A percentile compares a stretch with the other conserved stretches of the same genome.
phyloP scores from a whole-genome alignment of 129 eudicot species.

The carrot (Daucus carota) region DNA sequence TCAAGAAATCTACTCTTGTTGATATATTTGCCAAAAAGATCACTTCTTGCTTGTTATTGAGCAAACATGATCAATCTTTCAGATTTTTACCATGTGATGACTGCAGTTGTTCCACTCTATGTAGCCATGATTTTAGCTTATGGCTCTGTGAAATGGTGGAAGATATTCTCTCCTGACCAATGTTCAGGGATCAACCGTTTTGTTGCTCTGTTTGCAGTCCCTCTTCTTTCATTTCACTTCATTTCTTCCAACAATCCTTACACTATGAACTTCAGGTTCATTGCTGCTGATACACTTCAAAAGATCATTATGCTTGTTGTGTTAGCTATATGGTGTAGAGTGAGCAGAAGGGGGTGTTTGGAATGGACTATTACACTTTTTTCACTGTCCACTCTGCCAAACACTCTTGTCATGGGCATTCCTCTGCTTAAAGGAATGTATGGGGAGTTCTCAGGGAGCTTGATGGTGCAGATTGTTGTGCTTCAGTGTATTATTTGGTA shows the following conservation, averaged over 20 bases:
- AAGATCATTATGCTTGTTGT: conserved; percentile 48
- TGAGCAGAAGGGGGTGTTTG: conserved; percentile 44
- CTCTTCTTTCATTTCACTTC: conserved; percentile 73
- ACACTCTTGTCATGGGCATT: conserved; percentile 78
- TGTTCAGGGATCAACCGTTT: conserved; percentile 86
- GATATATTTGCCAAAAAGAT: neutral
- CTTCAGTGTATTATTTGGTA: conserved; percentile 86
- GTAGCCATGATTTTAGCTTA: conserved; percentile 86
- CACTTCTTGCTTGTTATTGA: neutral
- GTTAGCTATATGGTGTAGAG: conserved; percentile 46
- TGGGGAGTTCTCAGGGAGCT: conserved; percentile 58
- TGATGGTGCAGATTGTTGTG: conserved; percentile 82
- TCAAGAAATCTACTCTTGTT: neutral
- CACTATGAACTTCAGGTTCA: conserved; percentile 64
- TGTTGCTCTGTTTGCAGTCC: conserved; percentile 81
- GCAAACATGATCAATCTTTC: conserved; percentile 41
- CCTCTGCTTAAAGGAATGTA: conserved; percentile 79
- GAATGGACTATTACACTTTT: conserved; percentile 79
- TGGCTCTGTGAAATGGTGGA: conserved; percentile 91
- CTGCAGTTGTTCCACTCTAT: conserved; percentile 77
- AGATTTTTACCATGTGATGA: conserved; percentile 83
- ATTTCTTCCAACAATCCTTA: conserved; percentile 68
- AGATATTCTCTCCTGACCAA: conserved; percentile 75
- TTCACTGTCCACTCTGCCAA: conserved; percentile 69
- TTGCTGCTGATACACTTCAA: conserved; percentile 81